Evolutionary conservation across 192 early-diverging fungal species (phyloP), one percentile per base, ranked within the genome.

Genomic region (Paraglomus brasilianum): DNA sequence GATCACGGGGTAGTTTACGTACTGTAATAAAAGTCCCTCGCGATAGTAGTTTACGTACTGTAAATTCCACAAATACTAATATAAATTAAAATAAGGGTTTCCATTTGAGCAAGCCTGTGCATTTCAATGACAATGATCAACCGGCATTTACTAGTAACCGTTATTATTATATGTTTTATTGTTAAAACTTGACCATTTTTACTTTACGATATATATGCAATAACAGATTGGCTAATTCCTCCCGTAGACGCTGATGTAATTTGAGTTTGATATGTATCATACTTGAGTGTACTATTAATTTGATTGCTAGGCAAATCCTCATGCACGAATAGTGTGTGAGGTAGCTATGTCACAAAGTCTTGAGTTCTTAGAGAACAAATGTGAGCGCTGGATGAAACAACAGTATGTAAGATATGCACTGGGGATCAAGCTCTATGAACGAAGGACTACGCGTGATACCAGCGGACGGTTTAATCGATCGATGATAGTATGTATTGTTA

Each of bases 401-500:
- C 63, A 40, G 40, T 50, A 48, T 65, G 30, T 65, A 36, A 10
- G 63, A 39, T 46, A 49, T 48, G 47, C 50, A 41, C 38, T 65
- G 15, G 63, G 63, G 30, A 65, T 65, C 44, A 65, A 65, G 24
- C 46, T 65, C 50, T n/a, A n/a, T n/a, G n/a, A n/a, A n/a, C n/a
- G n/a, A n/a, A 47, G 50, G 22, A 5, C 8, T 39, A 48, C 50
- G 36, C 46, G 63, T n/a, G n/a, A n/a, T n/a, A n/a, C n/a, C n/a
- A n/a, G n/a, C 21, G n/a, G 40, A 52, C 19, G 30, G 8, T 17
- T 52, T 21, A 7, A 52, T 61, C 59, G 59, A 21, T 61, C 42
- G 59, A 65, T 65, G 63, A 21, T 65, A 47, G 47, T 65, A 65
- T 49, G 63, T 65, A 30, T 65, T n/a, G n/a, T n/a, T n/a, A n/a